phyloP scores from a whole-genome alignment of 306 rosid genomes.

The Canavalia gladiata region DNA sequence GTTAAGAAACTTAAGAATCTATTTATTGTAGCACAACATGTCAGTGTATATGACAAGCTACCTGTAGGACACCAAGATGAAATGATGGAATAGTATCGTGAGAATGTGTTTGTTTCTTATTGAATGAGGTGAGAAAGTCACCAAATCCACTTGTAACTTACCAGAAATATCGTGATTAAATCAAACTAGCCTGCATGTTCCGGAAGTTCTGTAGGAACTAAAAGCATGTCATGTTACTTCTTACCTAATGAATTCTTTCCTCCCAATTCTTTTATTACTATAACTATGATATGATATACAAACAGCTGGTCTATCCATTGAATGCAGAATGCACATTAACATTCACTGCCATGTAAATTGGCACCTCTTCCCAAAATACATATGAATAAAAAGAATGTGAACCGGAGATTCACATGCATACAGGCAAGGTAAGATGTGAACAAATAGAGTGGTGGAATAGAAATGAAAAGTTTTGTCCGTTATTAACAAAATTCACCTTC shows the following conservation, averaged over 20 bases:
- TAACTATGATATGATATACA: constrained; percentile 4
- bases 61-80: not conserved
- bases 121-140: constrained; percentile 5
- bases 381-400: not conserved
- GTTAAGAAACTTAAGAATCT: not conserved
- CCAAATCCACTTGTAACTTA: not conserved
- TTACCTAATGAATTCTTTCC: not conserved
- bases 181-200: not conserved
- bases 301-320: constrained; percentile 21
- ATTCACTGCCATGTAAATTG: constrained; percentile 32
- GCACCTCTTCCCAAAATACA: constrained; percentile 21
- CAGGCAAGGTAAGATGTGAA: constrained; percentile 28
- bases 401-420: constrained; percentile 26
- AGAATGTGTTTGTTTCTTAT: not conserved
- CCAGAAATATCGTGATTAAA: constrained; percentile 2
- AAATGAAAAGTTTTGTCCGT: constrained; percentile 13
- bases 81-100: not conserved
- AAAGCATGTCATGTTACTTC: not conserved
- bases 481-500: constrained; percentile 19
- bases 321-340: not conserved
- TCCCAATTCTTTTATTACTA: not conserved
- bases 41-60: not conserved
- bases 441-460: constrained; percentile 3
- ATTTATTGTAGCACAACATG: not conserved
- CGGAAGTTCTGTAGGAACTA: not conserved